Evolutionary conservation across 192 early-diverging fungal genomes (phyloP), one percentile per base, ranked within the genome.

Genomic region (Phycomyces blakesleeanus): DNA sequence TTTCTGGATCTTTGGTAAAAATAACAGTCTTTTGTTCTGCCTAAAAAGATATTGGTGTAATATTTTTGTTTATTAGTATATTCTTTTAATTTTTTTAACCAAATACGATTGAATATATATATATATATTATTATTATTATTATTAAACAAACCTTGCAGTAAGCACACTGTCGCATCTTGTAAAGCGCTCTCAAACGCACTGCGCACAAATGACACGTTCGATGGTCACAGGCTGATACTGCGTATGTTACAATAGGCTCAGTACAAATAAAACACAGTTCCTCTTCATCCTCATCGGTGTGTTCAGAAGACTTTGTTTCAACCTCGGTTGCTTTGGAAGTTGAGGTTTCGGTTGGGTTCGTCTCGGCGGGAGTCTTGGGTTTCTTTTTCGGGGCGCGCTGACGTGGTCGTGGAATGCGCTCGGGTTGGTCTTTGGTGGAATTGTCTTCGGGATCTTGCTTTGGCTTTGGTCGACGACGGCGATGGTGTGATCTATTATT

Each of bases 161-260:
- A 87, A 37, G 92, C 87, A 68, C 96, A 98, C 22, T 86, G 82
- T 47, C 85, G 85, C 38, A 81, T 85, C 73, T 96, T 89, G 73
- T 96, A 96, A 15, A 98, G 75, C 16, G 91, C 90, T 42, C 96
- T 82, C 42, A 98, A 76, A 37, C 96, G 81, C 26, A 98, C 77
- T n/a, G 86, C 90, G 71, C 96, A 98, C 16, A 91, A 72, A 62
- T 96, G 93, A 74, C 96, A 98, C 0, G 91, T 89, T n/a, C 86
- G 80, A 72, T 98, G 96, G 64, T 97, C 91, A 72, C 96, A 98
- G 54, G 85, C 82, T 1, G 91, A 88, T 34, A 98, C 76, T 7
- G 94, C 91, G 71, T 89, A 92, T 54, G 83, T 91, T 21, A 73
- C 73, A 21, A 97, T 84, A 0, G 84, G 79, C 21, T 94, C 89